phyloP scores from a whole-genome alignment of 2,329 filamentous ascomycete species.

The Zasmidium angulare region DNA sequence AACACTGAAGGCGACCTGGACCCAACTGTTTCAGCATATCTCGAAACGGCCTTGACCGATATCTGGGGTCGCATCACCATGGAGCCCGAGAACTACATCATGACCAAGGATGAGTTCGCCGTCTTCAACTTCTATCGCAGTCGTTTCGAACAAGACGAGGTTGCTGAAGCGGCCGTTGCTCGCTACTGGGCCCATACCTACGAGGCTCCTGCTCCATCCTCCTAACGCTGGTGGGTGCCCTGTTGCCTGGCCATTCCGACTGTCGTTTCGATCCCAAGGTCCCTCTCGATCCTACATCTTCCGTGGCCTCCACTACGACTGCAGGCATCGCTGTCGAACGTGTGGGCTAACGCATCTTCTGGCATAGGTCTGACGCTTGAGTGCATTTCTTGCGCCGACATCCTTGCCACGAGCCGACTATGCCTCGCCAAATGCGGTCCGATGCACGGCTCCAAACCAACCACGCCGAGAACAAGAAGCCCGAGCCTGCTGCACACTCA shows the following conservation, averaged over 20 bases:
- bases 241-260: background rate
- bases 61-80: conserved; percentile 69
- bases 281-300: background rate
- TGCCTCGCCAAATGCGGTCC: conserved; percentile 6
- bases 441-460: conserved; percentile 8
- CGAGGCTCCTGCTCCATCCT: conserved; percentile 12
- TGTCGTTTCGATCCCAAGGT: background rate
- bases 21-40: conserved; percentile 60
- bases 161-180: conserved; percentile 54
- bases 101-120: conserved; percentile 75
- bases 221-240: conserved; percentile 1
- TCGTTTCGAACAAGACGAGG: conserved; percentile 57
- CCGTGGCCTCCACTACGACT: background rate
- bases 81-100: conserved; percentile 68
- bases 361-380: conserved; percentile 8
- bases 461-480: conserved; percentile 12
- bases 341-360: conserved; percentile 11
- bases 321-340: background rate
- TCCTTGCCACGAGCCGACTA: conserved; percentile 7
- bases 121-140: conserved; percentile 82
- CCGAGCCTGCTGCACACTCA: conserved; percentile 5
- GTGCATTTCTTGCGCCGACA: conserved; percentile 7
- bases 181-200: conserved; percentile 56
- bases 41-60: conserved; percentile 62
- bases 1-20: conserved; percentile 70